A percentile compares a stretch with the other conserved stretches of the same genome.
Conservation (phyloP, 306 rosid genomes). For the Luffa aegyptiaca region DNA sequence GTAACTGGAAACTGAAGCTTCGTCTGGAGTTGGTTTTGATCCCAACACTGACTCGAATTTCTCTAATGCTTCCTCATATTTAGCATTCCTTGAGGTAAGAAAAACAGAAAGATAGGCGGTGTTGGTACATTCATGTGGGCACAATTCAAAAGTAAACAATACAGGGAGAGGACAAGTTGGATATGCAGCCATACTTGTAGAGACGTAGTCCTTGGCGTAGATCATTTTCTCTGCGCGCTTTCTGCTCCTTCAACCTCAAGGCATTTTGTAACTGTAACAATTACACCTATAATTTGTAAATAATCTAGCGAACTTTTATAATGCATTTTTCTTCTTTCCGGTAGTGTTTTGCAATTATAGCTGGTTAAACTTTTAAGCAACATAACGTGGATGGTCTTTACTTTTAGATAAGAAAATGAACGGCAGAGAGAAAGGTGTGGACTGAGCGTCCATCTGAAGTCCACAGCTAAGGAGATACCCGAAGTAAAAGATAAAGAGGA, state of each 20-base stretch:
- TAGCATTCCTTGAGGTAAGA: slow-evolving; percentile 36
- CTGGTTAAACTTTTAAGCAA: neutral
- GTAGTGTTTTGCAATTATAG: neutral
- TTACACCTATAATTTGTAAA: neutral
- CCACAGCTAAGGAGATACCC: neutral
- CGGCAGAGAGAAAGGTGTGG: neutral
- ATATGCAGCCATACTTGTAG: slow-evolving; percentile 45
- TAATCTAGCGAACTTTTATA: neutral
- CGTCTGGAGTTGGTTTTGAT: slow-evolving; percentile 58
- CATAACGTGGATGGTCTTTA: neutral
- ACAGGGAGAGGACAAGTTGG: slow-evolving; percentile 5
- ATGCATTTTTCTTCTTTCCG: neutral
- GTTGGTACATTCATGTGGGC: neutral
- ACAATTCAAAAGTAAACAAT: slow-evolving; percentile 2
- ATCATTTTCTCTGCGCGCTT: slow-evolving; percentile 49
- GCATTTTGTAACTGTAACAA: slow-evolving; percentile 68
- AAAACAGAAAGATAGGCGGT: neutral
- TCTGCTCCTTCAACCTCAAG: slow-evolving; percentile 64
- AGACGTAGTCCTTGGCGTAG: slow-evolving; percentile 76
- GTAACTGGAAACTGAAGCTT: slow-evolving; percentile 82
- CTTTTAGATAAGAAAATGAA: neutral
- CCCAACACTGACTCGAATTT: slow-evolving; percentile 88
- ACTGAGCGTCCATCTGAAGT: neutral
- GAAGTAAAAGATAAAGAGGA: no score
- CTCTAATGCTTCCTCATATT: slow-evolving; percentile 84